phyloP scores from a whole-genome alignment of 352 stramenopile species.

The Globisporangium rhizosaccharum region DNA sequence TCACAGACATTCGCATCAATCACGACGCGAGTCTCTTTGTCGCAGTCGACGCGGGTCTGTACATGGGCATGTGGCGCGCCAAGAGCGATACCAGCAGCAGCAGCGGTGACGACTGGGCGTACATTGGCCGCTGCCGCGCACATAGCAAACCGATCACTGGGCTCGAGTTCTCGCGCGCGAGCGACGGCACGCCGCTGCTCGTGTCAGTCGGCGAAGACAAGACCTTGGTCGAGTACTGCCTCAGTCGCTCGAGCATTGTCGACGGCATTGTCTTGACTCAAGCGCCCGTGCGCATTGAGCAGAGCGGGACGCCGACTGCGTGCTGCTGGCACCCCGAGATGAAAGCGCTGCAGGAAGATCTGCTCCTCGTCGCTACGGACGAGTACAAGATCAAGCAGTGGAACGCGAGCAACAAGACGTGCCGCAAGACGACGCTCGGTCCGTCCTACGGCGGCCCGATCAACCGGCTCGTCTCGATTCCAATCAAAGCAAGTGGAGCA shows the following conservation, averaged over 20 bases:
- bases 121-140: slow-evolving; percentile 70
- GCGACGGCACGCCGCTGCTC: slow-evolving; percentile 69
- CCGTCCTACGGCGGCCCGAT: slow-evolving; percentile 89
- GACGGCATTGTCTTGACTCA: slow-evolving; percentile 83
- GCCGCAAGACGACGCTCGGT: slow-evolving; percentile 85
- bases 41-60: slow-evolving; percentile 63
- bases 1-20: slow-evolving; percentile 78
- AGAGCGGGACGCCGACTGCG: slow-evolving; percentile 77
- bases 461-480: slow-evolving; percentile 71
- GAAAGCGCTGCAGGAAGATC: slow-evolving; percentile 76
- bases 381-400: slow-evolving; percentile 94
- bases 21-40: slow-evolving; percentile 71
- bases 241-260: slow-evolving; percentile 74
- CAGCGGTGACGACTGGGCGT: slow-evolving; percentile 61
- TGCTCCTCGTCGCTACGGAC: slow-evolving; percentile 85
- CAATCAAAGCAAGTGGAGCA: slow-evolving; percentile 14
- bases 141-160: slow-evolving; percentile 85
- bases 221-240: slow-evolving; percentile 87
- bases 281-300: slow-evolving; percentile 72
- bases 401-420: slow-evolving; percentile 89
- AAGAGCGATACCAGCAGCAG: slow-evolving; percentile 25
- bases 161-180: slow-evolving; percentile 78
- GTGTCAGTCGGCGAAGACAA: slow-evolving; percentile 86
- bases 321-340: slow-evolving; percentile 90
- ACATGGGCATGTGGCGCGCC: slow-evolving; percentile 72